A percentile compares a stretch with the other conserved stretches of the same genome.
phyloP scores from a whole-genome alignment of 345 rosid species.

The Linum trigynum region DNA sequence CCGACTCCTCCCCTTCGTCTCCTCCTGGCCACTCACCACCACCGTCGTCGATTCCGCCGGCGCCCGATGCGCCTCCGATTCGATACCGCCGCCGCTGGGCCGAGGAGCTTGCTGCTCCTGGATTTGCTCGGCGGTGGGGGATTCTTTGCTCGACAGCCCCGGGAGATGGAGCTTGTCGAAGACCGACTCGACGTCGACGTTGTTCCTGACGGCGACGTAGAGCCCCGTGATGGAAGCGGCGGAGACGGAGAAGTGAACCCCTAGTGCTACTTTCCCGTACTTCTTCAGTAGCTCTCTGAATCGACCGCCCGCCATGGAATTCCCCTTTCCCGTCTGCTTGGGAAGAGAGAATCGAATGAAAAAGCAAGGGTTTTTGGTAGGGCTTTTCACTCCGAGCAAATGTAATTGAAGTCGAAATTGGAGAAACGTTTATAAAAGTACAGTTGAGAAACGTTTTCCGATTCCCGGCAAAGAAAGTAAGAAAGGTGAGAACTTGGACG shows the following conservation, averaged over 20 bases:
- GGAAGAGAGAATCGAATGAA: neutral
- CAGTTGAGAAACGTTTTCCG: no score
- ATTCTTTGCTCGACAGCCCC: conserved; percentile 29
- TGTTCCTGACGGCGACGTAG: conserved; percentile 75
- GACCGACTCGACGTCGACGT: conserved; percentile 74
- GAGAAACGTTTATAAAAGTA: no score
- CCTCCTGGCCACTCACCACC: neutral
- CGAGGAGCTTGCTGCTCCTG: neutral
- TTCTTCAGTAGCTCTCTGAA: conserved; percentile 66
- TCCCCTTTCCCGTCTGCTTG: neutral
- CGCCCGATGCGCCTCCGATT: neutral
- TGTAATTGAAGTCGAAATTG: no score
- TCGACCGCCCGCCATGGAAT: conserved; percentile 32
- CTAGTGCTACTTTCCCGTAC: conserved; percentile 84
- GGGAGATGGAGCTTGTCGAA: conserved; percentile 55
- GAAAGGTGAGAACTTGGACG: no score
- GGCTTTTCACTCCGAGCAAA: no score
- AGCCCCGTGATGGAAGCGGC: conserved; percentile 64
- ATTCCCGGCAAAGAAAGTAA: no score
- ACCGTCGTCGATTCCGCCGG: no score
- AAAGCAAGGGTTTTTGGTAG: neutral
- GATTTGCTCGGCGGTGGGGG: conserved; percentile 4
- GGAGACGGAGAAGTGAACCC: conserved; percentile 72
- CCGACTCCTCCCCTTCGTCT: conserved; percentile 29
- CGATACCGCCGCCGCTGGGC: neutral